Conservation (phyloP, 257 asterid species). For the Mentha longifolia region DNA sequence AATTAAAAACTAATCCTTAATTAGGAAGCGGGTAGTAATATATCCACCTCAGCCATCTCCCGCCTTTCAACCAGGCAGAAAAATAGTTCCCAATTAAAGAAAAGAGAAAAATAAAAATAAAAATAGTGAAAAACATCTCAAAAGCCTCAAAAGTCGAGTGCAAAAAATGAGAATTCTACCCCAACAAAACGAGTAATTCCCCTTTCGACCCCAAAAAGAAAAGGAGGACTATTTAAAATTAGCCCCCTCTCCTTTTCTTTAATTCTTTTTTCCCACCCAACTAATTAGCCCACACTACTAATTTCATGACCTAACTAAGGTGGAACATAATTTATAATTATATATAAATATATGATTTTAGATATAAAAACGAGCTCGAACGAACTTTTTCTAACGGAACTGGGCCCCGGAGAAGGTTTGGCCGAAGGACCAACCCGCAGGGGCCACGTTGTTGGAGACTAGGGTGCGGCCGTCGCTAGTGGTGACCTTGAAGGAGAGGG, state of each 20-base stretch:
- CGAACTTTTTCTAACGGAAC: conserved; percentile 42
- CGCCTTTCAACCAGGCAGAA: conserved; percentile 25
- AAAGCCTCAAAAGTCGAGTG: conserved; percentile 36
- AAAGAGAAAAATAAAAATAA: neutral
- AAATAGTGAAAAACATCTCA: neutral
- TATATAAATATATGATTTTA: neutral
- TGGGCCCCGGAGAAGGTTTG: conserved; percentile 86
- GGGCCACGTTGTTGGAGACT: conserved; percentile 70
- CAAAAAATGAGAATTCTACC: conserved; percentile 30
- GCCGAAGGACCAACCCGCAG: conserved; percentile 80
- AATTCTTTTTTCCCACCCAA: conserved; percentile 23
- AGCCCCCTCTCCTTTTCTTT: conserved; percentile 39
- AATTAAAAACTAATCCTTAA: conserved; percentile 24
- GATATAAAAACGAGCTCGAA: neutral
- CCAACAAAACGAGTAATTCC: conserved; percentile 39
- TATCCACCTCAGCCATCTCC: conserved; percentile 55
- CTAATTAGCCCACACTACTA: conserved; percentile 11
- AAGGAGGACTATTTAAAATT: conserved; percentile 52
- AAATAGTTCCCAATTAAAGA: neutral
- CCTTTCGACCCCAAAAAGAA: conserved; percentile 26
- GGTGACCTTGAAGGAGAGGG: conserved; percentile 82
- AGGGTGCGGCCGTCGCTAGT: conserved; percentile 75
- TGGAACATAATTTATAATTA: neutral
- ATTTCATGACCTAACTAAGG: conserved; percentile 31
- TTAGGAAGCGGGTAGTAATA: conserved; percentile 54